Evolutionary conservation across 495 filamentous ascomycete genomes (phyloP), one percentile per base, ranked within the genome.

Genomic region (Penicillium psychrofluorescens): DNA sequence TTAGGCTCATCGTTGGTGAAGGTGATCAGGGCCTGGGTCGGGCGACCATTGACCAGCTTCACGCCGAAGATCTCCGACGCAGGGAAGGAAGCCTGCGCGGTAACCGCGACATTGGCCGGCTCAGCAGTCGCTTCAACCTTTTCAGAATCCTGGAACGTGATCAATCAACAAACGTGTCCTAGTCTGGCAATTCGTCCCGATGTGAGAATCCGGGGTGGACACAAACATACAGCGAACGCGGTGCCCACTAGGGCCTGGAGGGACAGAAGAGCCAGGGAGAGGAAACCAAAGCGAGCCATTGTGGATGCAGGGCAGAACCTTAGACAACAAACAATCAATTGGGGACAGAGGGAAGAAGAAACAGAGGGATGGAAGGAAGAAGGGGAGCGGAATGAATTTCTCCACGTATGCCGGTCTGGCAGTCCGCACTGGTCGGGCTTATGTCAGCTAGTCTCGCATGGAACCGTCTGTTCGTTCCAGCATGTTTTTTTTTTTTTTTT

Each of bases 61-160:
- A 97, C 79, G 50, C 92, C 92, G 53, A 95, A 95, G 70, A 95
- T 84, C 70, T 92, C 88, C 59, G 86, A 80, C 29, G 86, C 76
- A 35, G 89, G 88, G 78, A 96, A 98, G 43, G 78, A 78, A 37
- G 89, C 81, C 46, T 76, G 71, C 51, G 92, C 76, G 13, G 81
- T 76, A 59, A 95, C 81, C 50, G 85, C 82, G 43, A 95, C 73
- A 47, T 78, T 74, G 45, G 77, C 70, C 12, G 74, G 64, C 28
- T 70, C 68, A 0, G 22, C 22, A 22, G 22, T 22, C 50, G 67
- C 50, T 48, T 67, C 68, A 46, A 62, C 61, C 44, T 73, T 66
- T 56, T 75, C 75, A 46, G 71, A 48, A 50, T 71, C 66, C 64
- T 71, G 54, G 22, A 22, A 22, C 4, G 22, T 22, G 22, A 22